These are phyloP conservation scores for Papiliotrema terrestris DNA, from an alignment of 1,284 basidiomycete species.

Conservation along the genomic window DNA sequence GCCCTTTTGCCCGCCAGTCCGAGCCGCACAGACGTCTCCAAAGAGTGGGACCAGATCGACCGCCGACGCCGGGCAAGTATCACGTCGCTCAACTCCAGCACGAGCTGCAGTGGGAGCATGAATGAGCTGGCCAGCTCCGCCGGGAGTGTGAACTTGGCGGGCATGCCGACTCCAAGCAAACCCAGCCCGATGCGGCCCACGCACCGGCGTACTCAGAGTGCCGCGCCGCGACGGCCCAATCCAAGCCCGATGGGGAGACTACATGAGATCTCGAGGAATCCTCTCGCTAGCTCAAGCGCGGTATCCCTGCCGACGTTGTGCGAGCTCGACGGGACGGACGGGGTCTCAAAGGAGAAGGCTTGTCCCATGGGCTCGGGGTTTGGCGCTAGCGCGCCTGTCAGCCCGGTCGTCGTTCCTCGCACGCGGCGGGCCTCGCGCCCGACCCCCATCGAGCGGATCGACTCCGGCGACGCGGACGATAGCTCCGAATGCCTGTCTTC, in stretches of 20 bases:
- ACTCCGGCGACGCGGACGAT: too few relatives aligned
- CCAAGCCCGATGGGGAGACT: conserved; percentile 14
- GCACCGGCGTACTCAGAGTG: conserved; percentile 27
- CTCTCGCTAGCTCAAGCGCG: conserved; percentile 23
- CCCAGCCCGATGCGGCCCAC: neutral
- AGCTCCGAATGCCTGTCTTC: too few relatives aligned
- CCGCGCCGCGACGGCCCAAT: conserved; percentile 13
- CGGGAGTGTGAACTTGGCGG: neutral
- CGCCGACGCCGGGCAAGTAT: neutral
- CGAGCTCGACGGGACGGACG: neutral
- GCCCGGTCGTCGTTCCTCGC: neutral
- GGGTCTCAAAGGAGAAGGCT: neutral
- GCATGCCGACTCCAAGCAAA: neutral
- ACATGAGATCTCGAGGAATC: conserved; percentile 28
- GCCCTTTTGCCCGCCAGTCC: conserved; percentile 2
- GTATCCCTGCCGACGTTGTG: conserved; percentile 20
- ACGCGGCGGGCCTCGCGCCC: neutral
- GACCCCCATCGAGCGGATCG: neutral
- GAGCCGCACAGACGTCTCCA: neutral
- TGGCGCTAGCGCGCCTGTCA: neutral
- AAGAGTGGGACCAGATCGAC: neutral
- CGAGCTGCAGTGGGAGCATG: too few relatives aligned
- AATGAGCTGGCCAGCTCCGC: neutral
- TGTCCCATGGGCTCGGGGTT: neutral
- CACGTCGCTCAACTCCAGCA: neutral